phyloP scores from a whole-genome alignment of 257 asterid species.

The Perilla frutescens region DNA sequence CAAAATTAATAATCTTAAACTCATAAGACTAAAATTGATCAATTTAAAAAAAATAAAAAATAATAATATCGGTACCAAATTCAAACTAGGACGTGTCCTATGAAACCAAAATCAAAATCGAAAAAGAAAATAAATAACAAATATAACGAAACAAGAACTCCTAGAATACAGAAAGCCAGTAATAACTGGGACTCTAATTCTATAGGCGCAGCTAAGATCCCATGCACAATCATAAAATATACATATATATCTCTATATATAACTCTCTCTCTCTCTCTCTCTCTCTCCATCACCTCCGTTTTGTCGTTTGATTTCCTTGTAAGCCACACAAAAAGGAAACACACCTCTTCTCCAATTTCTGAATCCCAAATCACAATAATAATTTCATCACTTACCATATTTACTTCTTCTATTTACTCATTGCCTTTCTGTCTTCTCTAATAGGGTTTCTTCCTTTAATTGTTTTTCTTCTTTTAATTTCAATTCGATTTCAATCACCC shows the following conservation, averaged over 20 bases:
- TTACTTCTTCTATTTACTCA: conserved; percentile 20
- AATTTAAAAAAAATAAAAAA: too few species aligned
- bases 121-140: not conserved
- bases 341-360: not conserved
- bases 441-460: conserved; percentile 34
- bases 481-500: not conserved
- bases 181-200: not conserved
- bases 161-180: conserved; percentile 33
- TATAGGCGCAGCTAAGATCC: not conserved
- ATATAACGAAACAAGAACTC: not conserved
- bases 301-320: conserved; percentile 26
- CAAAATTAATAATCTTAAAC: too few species aligned
- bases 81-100: too few species aligned
- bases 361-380: not conserved
- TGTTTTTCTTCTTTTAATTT: not conserved
- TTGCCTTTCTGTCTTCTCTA: conserved; percentile 39
- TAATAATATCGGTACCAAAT: too few species aligned
- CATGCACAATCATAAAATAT: not conserved
- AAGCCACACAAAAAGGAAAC: not conserved
- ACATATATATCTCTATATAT: too few species aligned
- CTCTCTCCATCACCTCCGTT: too few species aligned
- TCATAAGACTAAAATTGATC: too few species aligned
- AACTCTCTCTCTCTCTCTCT: not conserved
- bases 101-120: too few species aligned
- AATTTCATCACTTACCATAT: conserved; percentile 34